Percentiles rank a stretch among this genome's conserved stretches.
Evolutionary conservation across 2,329 filamentous ascomycete species (phyloP).

Genomic region (Fusarium penzigii): DNA sequence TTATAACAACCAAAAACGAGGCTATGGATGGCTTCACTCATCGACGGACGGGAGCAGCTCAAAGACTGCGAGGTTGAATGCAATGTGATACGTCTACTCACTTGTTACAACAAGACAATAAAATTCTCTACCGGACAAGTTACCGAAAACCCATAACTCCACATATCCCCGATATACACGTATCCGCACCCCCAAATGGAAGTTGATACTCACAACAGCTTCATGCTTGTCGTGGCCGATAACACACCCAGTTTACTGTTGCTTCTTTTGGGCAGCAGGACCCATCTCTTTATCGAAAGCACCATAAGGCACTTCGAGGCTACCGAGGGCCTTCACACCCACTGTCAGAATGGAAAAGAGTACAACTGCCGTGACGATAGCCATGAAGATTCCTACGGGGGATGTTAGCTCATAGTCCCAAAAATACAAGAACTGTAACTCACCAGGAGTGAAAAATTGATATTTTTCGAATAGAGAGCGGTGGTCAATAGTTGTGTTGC

Average conservation of each 20-base stretch:
- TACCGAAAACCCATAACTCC: conserved; percentile 29
- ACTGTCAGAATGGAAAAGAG: conserved; percentile 77
- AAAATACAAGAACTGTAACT: neutral
- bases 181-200: conserved; percentile 10
- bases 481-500: conserved; percentile 44
- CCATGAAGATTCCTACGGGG: conserved; percentile 81
- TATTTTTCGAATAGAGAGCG: conserved; percentile 83
- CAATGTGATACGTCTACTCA: conserved; percentile 20
- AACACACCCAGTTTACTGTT: conserved; percentile 31
- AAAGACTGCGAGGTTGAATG: neutral
- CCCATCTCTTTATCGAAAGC: conserved; percentile 97
- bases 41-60: no score
- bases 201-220: conserved; percentile 13
- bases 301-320: conserved; percentile 86
- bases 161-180: conserved; percentile 31
- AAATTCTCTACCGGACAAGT: conserved; percentile 24
- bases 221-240: conserved; percentile 5
- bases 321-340: conserved; percentile 73
- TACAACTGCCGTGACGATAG: conserved; percentile 67
- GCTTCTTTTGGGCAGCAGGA: conserved; percentile 83
- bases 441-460: conserved; percentile 89
- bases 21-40: conserved; percentile 5
- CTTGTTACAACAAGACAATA: conserved; percentile 22
- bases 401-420: conserved; percentile 2
- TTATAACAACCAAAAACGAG: conserved; percentile 9